Evolutionary conservation across 75 land plant species (phyloP).

Genomic region (Sequoia sempervirens): DNA sequence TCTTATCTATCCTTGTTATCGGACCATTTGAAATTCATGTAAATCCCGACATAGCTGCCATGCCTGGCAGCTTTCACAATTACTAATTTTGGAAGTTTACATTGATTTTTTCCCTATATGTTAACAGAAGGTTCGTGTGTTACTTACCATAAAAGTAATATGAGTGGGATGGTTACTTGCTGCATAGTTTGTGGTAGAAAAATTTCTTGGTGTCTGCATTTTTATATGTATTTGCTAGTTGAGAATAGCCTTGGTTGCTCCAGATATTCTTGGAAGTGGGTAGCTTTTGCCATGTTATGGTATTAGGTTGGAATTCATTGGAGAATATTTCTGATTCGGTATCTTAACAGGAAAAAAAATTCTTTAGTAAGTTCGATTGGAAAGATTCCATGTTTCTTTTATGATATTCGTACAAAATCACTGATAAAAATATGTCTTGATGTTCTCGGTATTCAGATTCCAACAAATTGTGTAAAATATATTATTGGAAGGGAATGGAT

Average conservation of each 20-base stretch:
- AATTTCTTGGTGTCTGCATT: background rate
- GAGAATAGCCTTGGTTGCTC: background rate
- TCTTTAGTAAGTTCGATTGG: background rate
- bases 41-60: background rate
- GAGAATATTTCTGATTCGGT: background rate
- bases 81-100: too few relatives aligned
- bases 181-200: background rate
- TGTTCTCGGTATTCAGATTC: background rate
- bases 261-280: background rate
- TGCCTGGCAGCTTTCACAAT: background rate
- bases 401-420: background rate
- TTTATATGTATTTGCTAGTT: background rate
- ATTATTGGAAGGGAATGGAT: background rate
- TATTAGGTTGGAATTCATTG: background rate
- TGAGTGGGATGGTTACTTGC: background rate
- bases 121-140: background rate
- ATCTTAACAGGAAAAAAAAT: too few relatives aligned
- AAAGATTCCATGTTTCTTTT: background rate
- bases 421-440: background rate
- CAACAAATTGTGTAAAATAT: background rate
- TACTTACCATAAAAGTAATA: background rate
- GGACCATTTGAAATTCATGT: too few relatives aligned
- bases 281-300: background rate
- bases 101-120: background rate
- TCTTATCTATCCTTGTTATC: background rate